A percentile compares a stretch with the other conserved stretches of the same genome.
Evolutionary conservation across 2,329 filamentous ascomycete species (phyloP).

Genomic region (Alternaria infectoria): DNA sequence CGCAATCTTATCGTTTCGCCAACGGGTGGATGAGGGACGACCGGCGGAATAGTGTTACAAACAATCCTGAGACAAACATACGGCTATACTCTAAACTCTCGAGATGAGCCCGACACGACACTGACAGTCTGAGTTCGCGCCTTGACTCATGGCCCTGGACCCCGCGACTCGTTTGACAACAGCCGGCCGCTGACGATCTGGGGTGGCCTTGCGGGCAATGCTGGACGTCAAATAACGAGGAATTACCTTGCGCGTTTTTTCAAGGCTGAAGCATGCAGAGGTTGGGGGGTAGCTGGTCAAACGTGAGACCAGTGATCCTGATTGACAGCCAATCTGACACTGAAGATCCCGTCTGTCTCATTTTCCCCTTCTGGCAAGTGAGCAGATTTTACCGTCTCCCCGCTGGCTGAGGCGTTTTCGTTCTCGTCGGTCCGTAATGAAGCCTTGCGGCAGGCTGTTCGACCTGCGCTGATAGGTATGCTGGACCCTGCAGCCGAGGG

Average conservation of each 20-base stretch:
- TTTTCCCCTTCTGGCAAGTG: neutral
- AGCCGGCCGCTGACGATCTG: neutral
- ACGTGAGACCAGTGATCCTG: neutral
- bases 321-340: neutral
- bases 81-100: neutral
- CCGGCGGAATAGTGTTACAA: neutral
- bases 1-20: neutral
- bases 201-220: constrained; percentile 1
- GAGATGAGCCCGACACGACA: neutral
- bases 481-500: neutral
- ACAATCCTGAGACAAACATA: neutral
- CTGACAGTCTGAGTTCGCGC: neutral
- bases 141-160: neutral
- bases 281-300: neutral
- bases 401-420: neutral
- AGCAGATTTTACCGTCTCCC: neutral
- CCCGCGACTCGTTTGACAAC: neutral
- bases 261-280: neutral
- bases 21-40: neutral
- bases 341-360: neutral
- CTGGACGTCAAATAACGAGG: constrained; percentile 34
- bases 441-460: neutral
- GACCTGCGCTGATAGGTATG: neutral
- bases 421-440: neutral
- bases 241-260: neutral